These are phyloP conservation scores for Hymenotorrendiella dingleyae DNA, from an alignment of 2,329 filamentous ascomycete genomes.

Conservation along the genomic window DNA sequence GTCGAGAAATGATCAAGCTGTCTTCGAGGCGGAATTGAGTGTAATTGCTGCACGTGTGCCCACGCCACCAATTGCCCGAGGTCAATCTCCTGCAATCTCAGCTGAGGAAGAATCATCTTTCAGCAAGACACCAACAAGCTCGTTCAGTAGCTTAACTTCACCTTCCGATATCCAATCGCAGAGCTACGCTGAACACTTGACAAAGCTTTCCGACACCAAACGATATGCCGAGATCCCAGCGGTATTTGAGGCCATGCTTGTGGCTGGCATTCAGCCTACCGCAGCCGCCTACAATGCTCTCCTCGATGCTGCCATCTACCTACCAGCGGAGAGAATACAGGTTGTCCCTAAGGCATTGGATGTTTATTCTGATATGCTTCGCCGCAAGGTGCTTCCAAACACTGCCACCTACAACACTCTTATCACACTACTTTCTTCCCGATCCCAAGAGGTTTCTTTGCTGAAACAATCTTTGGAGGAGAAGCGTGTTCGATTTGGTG, in stretches of 20 bases:
- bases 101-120: slow-evolving; percentile 29
- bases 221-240: slow-evolving; percentile 84
- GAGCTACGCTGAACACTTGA: slow-evolving; percentile 72
- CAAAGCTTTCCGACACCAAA: slow-evolving; percentile 62
- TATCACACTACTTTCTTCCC: slow-evolving; percentile 72
- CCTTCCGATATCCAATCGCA: slow-evolving; percentile 58
- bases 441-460: slow-evolving; percentile 71
- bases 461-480: slow-evolving; percentile 71
- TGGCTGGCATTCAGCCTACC: slow-evolving; percentile 73
- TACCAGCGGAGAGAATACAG: slow-evolving; percentile 73
- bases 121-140: slow-evolving; percentile 44
- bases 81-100: slow-evolving; percentile 25
- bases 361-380: slow-evolving; percentile 94
- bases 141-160: slow-evolving; percentile 45
- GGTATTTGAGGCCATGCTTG: slow-evolving; percentile 85
- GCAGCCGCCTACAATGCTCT: slow-evolving; percentile 89
- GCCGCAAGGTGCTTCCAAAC: slow-evolving; percentile 74
- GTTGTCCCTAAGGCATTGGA: slow-evolving; percentile 87
- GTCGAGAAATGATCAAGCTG: slow-evolving; percentile 39
- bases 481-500: slow-evolving; percentile 77
- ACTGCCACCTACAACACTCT: slow-evolving; percentile 83
- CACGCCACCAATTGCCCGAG: slow-evolving; percentile 21
- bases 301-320: slow-evolving; percentile 74
- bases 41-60: slow-evolving; percentile 27
- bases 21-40: slow-evolving; percentile 29